These are phyloP conservation scores for Hymenoscyphus infarciens DNA, from an alignment of 2,329 filamentous ascomycete species.

Conservation along the genomic window DNA sequence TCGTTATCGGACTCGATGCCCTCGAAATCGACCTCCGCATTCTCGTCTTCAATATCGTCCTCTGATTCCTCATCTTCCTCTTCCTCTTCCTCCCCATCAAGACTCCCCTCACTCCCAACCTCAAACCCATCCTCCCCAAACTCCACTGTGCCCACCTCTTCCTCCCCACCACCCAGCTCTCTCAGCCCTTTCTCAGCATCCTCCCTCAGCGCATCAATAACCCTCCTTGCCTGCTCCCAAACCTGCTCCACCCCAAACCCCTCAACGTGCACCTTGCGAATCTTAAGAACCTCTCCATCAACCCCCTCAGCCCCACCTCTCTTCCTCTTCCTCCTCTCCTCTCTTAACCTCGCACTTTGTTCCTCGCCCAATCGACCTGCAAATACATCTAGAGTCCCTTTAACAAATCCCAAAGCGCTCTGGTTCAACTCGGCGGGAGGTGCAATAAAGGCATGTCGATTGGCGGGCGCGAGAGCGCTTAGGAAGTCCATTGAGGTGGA, in stretches of 20 bases:
- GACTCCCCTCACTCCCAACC: slow-evolving; percentile 32
- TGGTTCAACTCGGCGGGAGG: slow-evolving; percentile 64
- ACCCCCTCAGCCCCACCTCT: slow-evolving; percentile 49
- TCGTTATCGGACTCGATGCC: slow-evolving; percentile 28
- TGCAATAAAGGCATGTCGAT: slow-evolving; percentile 60
- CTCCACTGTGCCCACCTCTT: slow-evolving; percentile 36
- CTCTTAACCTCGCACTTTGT: slow-evolving; percentile 65
- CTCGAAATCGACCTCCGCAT: slow-evolving; percentile 35
- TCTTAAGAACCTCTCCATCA: slow-evolving; percentile 57
- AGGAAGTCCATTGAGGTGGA: slow-evolving; percentile 19
- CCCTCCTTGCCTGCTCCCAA: slow-evolving; percentile 87
- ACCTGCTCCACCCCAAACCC: slow-evolving; percentile 87
- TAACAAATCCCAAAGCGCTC: slow-evolving; percentile 71
- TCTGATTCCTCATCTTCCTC: slow-evolving; percentile 39
- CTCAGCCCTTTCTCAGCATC: slow-evolving; percentile 49
- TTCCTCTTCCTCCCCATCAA: slow-evolving; percentile 35
- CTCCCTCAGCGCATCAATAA: slow-evolving; percentile 63
- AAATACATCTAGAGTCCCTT: slow-evolving; percentile 74
- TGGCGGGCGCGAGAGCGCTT: slow-evolving; percentile 27
- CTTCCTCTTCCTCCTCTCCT: slow-evolving; percentile 73
- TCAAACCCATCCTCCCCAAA: slow-evolving; percentile 42
- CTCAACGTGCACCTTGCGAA: slow-evolving; percentile 79
- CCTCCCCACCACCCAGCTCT: slow-evolving; percentile 36
- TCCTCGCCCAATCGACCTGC: slow-evolving; percentile 70
- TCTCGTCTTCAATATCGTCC: slow-evolving; percentile 37